These are phyloP conservation scores for Erodium moschatum DNA, from an alignment of 441 rosid species.

Conservation along the genomic window DNA sequence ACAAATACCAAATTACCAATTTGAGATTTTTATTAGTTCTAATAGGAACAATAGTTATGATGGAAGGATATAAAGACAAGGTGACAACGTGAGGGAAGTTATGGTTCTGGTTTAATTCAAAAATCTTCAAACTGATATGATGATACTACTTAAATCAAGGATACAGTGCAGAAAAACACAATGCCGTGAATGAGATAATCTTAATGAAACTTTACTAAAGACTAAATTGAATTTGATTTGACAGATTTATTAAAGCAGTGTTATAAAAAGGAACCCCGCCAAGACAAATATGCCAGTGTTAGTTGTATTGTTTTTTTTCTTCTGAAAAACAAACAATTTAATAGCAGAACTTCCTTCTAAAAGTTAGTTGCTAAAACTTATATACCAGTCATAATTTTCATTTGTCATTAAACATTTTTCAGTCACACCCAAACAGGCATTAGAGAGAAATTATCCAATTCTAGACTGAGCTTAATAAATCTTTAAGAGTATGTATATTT, in stretches of 20 bases:
- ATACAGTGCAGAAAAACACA: background rate
- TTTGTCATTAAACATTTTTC: background rate
- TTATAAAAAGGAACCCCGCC: background rate
- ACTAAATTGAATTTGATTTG: background rate
- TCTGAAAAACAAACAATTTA: background rate
- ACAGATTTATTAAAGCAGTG: background rate
- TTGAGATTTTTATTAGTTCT: background rate
- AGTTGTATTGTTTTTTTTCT: background rate
- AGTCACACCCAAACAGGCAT: background rate
- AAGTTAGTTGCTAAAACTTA: background rate
- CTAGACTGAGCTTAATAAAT: background rate
- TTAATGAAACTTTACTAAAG: background rate
- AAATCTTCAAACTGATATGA: background rate
- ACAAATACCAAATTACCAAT: background rate
- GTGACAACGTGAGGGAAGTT: background rate
- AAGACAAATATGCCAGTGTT: background rate
- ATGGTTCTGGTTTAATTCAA: background rate
- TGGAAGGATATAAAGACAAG: background rate
- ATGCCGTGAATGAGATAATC: background rate
- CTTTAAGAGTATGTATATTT: background rate
- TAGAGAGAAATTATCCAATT: background rate
- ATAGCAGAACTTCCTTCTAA: constrained; percentile 1
- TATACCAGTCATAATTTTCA: background rate
- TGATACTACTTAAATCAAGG: background rate
- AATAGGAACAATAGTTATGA: background rate